A percentile compares a stretch with the other conserved stretches of the same genome.
phyloP scores from a whole-genome alignment of 108 stramenopile genomes.

The Stephanodiscus triporus region DNA sequence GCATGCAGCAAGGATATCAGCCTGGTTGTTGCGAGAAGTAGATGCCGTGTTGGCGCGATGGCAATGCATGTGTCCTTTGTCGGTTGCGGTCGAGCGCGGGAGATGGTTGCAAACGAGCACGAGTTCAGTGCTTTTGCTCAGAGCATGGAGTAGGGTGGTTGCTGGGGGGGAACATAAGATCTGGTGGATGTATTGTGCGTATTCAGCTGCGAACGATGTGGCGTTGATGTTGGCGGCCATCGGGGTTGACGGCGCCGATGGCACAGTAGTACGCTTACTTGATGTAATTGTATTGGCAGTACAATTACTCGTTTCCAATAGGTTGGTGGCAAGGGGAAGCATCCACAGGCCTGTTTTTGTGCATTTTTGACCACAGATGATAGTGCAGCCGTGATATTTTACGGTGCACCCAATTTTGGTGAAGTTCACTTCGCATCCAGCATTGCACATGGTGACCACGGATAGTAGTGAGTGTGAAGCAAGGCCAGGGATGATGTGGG shows the following conservation, averaged over 20 bases:
- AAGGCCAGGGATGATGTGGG: constrained; percentile 17
- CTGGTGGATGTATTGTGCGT: constrained; percentile 3
- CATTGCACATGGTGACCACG: constrained; percentile 1
- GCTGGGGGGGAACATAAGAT: not conserved
- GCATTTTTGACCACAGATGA: not conserved
- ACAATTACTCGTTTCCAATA: too few relatives aligned
- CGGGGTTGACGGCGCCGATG: not conserved
- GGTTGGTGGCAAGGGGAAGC: not conserved
- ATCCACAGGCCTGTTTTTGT: not conserved
- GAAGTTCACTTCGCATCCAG: constrained; percentile 5
- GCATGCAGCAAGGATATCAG: not conserved
- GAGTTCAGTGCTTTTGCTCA: not conserved
- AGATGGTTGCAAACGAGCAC: not conserved
- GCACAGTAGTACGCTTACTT: too few relatives aligned
- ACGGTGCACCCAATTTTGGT: not conserved
- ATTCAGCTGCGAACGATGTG: not conserved
- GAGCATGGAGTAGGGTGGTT: not conserved
- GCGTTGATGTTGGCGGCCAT: not conserved
- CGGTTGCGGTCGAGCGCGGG: not conserved
- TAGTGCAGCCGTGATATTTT: not conserved
- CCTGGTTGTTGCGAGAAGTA: not conserved
- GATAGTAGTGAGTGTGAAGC: not conserved
- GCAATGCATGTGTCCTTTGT: constrained; percentile 15
- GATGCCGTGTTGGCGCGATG: not conserved
- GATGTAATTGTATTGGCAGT: too few relatives aligned